Evolutionary conservation across 2,329 filamentous ascomycete species (phyloP).

Genomic region (Fusarium sacchari): DNA sequence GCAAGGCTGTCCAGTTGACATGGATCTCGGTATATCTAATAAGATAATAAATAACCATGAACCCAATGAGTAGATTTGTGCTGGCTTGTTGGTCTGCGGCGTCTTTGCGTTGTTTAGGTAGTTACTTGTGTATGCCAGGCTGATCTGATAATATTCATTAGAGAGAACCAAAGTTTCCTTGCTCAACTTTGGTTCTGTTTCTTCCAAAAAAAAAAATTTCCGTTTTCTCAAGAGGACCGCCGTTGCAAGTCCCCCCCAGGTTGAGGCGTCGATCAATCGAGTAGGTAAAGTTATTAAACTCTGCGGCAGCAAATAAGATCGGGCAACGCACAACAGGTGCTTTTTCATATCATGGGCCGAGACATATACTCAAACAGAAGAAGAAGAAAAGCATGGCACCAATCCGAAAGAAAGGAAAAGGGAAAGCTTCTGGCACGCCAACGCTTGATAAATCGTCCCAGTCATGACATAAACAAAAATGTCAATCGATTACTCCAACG

Average conservation of each 20-base stretch:
- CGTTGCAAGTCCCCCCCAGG: background rate
- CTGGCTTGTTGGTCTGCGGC: background rate
- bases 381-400: background rate
- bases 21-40: slow-evolving; percentile 12
- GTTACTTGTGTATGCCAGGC: background rate
- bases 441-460: background rate
- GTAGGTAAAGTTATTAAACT: slow-evolving; percentile 1
- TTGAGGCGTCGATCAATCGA: slow-evolving; percentile 11
- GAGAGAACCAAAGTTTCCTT: background rate
- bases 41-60: slow-evolving; percentile 5
- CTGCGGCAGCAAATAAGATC: slow-evolving; percentile 4
- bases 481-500: slow-evolving; percentile 17
- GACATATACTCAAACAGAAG: slow-evolving; percentile 19
- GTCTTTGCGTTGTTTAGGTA: background rate
- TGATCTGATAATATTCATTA: background rate
- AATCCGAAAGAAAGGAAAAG: background rate
- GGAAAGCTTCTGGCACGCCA: background rate
- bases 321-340: slow-evolving; percentile 6
- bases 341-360: slow-evolving; percentile 11
- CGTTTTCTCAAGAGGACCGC: background rate
- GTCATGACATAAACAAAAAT: slow-evolving; percentile 5
- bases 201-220: background rate
- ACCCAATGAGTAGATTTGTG: background rate
- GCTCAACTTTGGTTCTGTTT: background rate
- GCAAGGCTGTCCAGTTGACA: slow-evolving; percentile 30